Evolutionary conservation across 2,329 filamentous ascomycete genomes (phyloP), one percentile per base, ranked within the genome.

Genomic region (Dactylonectria macrodidyma): DNA sequence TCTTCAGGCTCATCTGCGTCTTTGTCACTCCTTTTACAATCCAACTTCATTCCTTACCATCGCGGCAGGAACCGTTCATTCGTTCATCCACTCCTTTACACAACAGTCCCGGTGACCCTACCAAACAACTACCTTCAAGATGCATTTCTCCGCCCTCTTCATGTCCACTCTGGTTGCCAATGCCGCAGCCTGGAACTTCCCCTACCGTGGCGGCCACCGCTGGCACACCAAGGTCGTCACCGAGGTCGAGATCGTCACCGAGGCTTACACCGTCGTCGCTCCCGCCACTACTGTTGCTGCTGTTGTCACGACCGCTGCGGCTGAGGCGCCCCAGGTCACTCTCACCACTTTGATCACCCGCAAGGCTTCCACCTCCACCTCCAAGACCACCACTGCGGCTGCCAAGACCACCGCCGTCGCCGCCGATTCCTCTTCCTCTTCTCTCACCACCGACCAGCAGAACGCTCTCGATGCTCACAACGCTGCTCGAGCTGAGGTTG

Each of bases 401-500:
- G 54, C 56, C 26, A 24, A 52, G 51, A 54, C 67, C 12, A 51
- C 66, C 38, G 65, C 70, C 10, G 61, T 59, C 12, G 34, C 57
- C 36, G 26, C 64, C 14, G 26, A 30, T 30, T 60, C 67, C 5
- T 56, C 58, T 6, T 56, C 58, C 47, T 56, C 58, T 36, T 41
- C 52, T 50, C 71, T 75, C n/a, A 48, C 65, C n/a, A 14, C 66
- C 14, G 74, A 76, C 30, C 60, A 76, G 69, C 59, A 73, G 57
- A 64, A 60, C 36, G 74, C 74, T 14, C 66, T 76, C 51, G 74
- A 73, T 46, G 73, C 73, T 41, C 74, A 76, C 58, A 76, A 76
- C 62, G 67, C 71, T 50, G 74, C 74, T 58, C 73, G 74, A 38
- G 54, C 61, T 38, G 74, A 51, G 3, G 74, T 76, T 26, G 72